These are phyloP conservation scores for Ogataea thermomethanolica DNA, from an alignment of 805 yeast species.

Conservation along the genomic window DNA sequence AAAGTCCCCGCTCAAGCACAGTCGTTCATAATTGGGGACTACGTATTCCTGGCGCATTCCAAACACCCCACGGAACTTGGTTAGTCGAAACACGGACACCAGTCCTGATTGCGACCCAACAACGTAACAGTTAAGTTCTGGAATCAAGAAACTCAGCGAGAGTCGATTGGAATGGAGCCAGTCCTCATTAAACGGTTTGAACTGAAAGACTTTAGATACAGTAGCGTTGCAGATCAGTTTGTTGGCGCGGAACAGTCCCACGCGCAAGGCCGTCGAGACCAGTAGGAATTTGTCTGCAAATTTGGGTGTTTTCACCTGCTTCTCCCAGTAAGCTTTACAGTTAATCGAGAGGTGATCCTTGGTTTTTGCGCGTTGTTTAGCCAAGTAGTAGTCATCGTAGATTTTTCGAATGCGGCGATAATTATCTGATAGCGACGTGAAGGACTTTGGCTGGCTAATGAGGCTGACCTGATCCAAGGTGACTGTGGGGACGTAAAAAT, in stretches of 20 bases:
- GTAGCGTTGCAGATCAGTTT: constrained; percentile 47
- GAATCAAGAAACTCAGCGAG: constrained; percentile 33
- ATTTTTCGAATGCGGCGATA: constrained; percentile 28
- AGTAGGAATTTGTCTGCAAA: constrained; percentile 34
- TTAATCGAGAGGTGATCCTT: constrained; percentile 26
- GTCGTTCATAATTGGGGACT: constrained; percentile 31
- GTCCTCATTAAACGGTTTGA: constrained; percentile 36
- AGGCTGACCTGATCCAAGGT: constrained; percentile 17
- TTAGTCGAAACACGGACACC: constrained; percentile 40
- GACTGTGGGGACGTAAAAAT: constrained; percentile 26
- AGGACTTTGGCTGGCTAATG: constrained; percentile 7
- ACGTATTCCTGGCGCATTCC: constrained; percentile 43
- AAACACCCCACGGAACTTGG: constrained; percentile 39
- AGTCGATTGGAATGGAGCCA: constrained; percentile 27
- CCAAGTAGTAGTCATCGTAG: constrained; percentile 29
- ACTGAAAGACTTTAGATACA: constrained; percentile 39
- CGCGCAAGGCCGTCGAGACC: constrained; percentile 41
- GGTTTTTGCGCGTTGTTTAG: constrained; percentile 19
- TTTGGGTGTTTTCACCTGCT: constrained; percentile 15
- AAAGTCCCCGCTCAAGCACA: constrained; percentile 21
- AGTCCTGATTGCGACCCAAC: constrained; percentile 43
- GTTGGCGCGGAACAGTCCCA: constrained; percentile 45
- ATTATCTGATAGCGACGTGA: constrained; percentile 27
- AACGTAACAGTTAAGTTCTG: constrained; percentile 39
- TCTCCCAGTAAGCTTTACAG: constrained; percentile 31